A percentile compares a stretch with the other conserved stretches of the same genome.
phyloP scores from a whole-genome alignment of 2,329 filamentous ascomycete species.

The Lecanicillium sp. region DNA sequence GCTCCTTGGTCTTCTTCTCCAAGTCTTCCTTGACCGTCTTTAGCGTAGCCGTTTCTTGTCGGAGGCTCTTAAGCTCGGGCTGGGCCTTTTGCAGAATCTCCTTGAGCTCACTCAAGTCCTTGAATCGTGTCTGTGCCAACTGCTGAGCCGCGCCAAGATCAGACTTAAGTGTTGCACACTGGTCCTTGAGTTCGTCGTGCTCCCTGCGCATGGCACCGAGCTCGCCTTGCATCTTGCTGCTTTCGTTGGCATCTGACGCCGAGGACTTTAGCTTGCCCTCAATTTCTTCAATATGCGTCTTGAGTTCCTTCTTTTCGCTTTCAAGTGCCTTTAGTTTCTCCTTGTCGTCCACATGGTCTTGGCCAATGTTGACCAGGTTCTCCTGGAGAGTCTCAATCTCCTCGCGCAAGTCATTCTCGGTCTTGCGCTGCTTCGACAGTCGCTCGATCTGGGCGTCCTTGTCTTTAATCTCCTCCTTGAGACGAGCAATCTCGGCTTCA shows the following conservation, averaged over 20 bases:
- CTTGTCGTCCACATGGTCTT: constrained; percentile 78
- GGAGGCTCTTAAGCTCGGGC: constrained; percentile 72
- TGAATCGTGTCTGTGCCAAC: constrained; percentile 79
- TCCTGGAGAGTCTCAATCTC: constrained; percentile 81
- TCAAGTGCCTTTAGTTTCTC: constrained; percentile 66
- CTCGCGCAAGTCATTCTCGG: constrained; percentile 71
- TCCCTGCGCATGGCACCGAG: constrained; percentile 47
- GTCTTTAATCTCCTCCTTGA: constrained; percentile 46
- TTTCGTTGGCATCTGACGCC: constrained; percentile 30
- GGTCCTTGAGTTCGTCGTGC: constrained; percentile 62
- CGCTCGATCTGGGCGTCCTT: constrained; percentile 69
- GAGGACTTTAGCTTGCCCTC: constrained; percentile 59
- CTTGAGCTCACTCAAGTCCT: constrained; percentile 73
- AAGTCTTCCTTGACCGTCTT: constrained; percentile 72
- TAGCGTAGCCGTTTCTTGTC: constrained; percentile 67
- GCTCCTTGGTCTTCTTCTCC: constrained; percentile 44
- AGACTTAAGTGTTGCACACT: constrained; percentile 63
- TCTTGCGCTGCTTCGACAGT: constrained; percentile 61
- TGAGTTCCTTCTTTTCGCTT: constrained; percentile 58
- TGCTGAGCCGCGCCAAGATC: constrained; percentile 82
- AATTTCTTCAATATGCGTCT: constrained; percentile 54
- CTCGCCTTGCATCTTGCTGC: constrained; percentile 51
- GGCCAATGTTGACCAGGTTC: constrained; percentile 68
- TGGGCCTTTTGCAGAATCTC: constrained; percentile 79
- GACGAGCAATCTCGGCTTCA: constrained; percentile 39